Evolutionary conservation across 441 rosid species (phyloP).

Genomic region (Populus hybrid): DNA sequence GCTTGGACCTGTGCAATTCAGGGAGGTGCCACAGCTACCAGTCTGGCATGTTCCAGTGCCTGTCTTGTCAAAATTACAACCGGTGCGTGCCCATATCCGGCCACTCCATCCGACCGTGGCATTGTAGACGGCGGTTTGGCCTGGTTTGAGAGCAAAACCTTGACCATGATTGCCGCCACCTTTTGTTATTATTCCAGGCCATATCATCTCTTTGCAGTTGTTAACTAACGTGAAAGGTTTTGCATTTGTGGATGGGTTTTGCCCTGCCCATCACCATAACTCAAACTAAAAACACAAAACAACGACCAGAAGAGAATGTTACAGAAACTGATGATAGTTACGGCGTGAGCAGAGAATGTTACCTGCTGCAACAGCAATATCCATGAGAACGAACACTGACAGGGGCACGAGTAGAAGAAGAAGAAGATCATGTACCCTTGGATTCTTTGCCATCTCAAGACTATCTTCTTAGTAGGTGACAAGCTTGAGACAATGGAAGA

Average conservation of each 20-base stretch:
- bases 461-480: background rate
- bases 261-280: conserved; percentile 12
- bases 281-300: background rate
- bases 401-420: background rate
- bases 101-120: conserved; percentile 50
- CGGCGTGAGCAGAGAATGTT: background rate
- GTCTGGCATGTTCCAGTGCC: conserved; percentile 46
- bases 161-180: conserved; percentile 23
- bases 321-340: too few relatives aligned
- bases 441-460: conserved; percentile 27
- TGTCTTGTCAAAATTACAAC: conserved; percentile 37
- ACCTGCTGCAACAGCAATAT: conserved; percentile 37
- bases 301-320: too few relatives aligned
- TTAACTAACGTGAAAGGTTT: conserved; percentile 48
- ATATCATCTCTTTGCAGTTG: conserved; percentile 53
- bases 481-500: background rate
- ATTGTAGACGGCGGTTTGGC: conserved; percentile 30
- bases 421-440: background rate
- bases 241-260: conserved; percentile 22
- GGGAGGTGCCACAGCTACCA: conserved; percentile 44
- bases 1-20: conserved; percentile 47
- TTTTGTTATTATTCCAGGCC: conserved; percentile 50
- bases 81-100: conserved; percentile 67
- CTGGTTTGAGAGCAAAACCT: conserved; percentile 34
- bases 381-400: conserved; percentile 12